These are phyloP conservation scores for Coemansia sp. DNA, from an alignment of 192 early-diverging fungal species.

Conservation along the genomic window DNA sequence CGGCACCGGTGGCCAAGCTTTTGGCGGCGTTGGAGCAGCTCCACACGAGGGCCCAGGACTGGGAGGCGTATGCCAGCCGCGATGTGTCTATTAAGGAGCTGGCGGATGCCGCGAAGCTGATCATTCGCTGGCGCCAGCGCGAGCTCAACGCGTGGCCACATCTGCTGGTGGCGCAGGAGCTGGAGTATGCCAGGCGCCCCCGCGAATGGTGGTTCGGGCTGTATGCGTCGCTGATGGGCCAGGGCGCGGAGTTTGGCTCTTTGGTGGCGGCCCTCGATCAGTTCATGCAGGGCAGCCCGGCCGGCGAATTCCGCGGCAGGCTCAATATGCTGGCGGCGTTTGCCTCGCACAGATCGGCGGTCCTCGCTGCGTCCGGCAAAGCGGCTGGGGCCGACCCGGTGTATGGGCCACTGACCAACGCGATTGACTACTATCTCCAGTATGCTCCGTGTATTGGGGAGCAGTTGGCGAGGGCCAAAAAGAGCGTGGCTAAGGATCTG, in stretches of 20 bases:
- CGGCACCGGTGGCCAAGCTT: conserved; percentile 83
- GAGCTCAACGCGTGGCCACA: conserved; percentile 91
- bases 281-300: conserved; percentile 70
- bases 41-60: conserved; percentile 86
- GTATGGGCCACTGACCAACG: conserved; percentile 58
- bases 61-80: conserved; percentile 84
- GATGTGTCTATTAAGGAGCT: conserved; percentile 73
- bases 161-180: conserved; percentile 79
- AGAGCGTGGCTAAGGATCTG: conserved; percentile 84
- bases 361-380: conserved; percentile 1
- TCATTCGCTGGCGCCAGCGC: conserved; percentile 88
- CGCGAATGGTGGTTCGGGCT: conserved; percentile 90
- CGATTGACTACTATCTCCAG: conserved; percentile 78
- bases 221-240: conserved; percentile 29
- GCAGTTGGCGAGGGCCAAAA: conserved; percentile 59
- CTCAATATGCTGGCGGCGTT: conserved; percentile 70
- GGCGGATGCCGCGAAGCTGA: conserved; percentile 65
- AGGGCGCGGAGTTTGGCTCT: conserved; percentile 1
- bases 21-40: conserved; percentile 87
- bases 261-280: conserved; percentile 75
- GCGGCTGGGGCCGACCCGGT: conserved; percentile 7
- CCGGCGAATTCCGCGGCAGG: conserved; percentile 77
- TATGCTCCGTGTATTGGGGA: conserved; percentile 60
- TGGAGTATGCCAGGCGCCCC: conserved; percentile 60
- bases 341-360: conserved; percentile 23